Conservation (phyloP, 768 basidiomycete species). For the Gloeophyllum trabeum region DNA sequence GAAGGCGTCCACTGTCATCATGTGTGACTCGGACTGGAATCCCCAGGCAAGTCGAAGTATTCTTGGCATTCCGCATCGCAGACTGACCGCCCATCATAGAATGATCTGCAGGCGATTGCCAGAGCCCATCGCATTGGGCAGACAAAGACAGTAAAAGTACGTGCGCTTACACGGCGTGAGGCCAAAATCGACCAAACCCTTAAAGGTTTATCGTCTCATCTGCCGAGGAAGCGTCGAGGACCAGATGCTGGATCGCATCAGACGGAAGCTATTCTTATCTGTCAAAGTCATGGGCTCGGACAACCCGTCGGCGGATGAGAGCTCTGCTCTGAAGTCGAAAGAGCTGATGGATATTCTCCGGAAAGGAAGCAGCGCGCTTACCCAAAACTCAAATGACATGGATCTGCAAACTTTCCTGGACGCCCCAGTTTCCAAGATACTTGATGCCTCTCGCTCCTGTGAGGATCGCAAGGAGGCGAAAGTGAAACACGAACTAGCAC, state of each 20-base stretch:
- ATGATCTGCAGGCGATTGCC: constrained; percentile 80
- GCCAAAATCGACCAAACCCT: neutral
- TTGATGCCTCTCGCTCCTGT: constrained; percentile 31
- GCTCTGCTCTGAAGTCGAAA: constrained; percentile 13
- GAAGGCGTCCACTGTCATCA: constrained; percentile 69
- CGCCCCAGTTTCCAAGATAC: constrained; percentile 30
- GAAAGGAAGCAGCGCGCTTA: constrained; percentile 45
- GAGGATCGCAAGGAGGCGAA: constrained; percentile 32
- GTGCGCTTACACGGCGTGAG: neutral
- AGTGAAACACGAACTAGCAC: constrained; percentile 28
- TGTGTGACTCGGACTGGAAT: constrained; percentile 67
- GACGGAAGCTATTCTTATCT: constrained; percentile 59
- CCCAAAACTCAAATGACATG: constrained; percentile 23
- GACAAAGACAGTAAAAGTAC: constrained; percentile 55
- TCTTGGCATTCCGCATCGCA: constrained; percentile 20
- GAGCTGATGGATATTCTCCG: constrained; percentile 46
- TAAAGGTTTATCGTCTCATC: constrained; percentile 55
- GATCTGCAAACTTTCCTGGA: constrained; percentile 31
- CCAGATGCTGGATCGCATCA: constrained; percentile 62
- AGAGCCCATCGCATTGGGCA: constrained; percentile 77
- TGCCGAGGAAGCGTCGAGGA: constrained; percentile 66
- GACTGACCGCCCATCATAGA: constrained; percentile 32
- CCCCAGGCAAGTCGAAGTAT: constrained; percentile 25
- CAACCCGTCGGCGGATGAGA: constrained; percentile 9
- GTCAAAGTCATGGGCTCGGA: constrained; percentile 47